Percentiles rank a stretch among this genome's conserved stretches.
Evolutionary conservation across 2,329 filamentous ascomycete species (phyloP).

Genomic region (Aspergillus pseudoviridinutans): DNA sequence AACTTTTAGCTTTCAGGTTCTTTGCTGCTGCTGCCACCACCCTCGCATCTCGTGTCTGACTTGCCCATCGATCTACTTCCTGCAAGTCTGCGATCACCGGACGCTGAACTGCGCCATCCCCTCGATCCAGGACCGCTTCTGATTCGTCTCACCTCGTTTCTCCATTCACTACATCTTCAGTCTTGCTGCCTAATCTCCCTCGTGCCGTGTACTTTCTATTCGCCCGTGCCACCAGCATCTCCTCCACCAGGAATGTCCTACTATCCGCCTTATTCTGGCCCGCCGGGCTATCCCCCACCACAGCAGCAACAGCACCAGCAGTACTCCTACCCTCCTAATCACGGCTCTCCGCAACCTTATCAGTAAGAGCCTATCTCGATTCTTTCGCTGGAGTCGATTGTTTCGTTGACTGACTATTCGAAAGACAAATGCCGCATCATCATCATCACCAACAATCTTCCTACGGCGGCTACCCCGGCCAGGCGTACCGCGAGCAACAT

Average conservation of each 20-base stretch:
- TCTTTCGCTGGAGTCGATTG: conserved; percentile 3
- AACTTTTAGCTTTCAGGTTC: background rate
- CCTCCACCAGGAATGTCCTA: conserved; percentile 52
- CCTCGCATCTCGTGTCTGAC: background rate
- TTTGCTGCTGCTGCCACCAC: background rate
- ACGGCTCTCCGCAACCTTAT: conserved; percentile 38
- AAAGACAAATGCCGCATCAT: conserved; percentile 28
- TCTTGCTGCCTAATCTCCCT: conserved; percentile 5
- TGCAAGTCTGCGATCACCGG: background rate
- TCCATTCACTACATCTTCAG: background rate
- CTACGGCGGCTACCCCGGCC: conserved; percentile 35
- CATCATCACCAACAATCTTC: conserved; percentile 32
- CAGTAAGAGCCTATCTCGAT: conserved; percentile 30
- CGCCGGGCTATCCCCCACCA: conserved; percentile 53
- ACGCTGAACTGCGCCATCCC: conserved; percentile 1
- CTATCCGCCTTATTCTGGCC: conserved; percentile 57
- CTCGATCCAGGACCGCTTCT: conserved; percentile 4
- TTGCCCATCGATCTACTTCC: background rate
- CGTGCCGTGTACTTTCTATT: background rate
- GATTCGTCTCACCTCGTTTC: background rate
- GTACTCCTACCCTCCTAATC: conserved; percentile 27
- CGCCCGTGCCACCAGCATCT: background rate
- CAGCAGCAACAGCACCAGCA: conserved; percentile 24
- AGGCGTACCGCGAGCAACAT: conserved; percentile 41
- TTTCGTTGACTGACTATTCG: conserved; percentile 4